Percentiles rank a stretch among this genome's conserved stretches.
Evolutionary conservation across 345 rosid genomes (phyloP).

Genomic region (Pseudoturritis turrita): DNA sequence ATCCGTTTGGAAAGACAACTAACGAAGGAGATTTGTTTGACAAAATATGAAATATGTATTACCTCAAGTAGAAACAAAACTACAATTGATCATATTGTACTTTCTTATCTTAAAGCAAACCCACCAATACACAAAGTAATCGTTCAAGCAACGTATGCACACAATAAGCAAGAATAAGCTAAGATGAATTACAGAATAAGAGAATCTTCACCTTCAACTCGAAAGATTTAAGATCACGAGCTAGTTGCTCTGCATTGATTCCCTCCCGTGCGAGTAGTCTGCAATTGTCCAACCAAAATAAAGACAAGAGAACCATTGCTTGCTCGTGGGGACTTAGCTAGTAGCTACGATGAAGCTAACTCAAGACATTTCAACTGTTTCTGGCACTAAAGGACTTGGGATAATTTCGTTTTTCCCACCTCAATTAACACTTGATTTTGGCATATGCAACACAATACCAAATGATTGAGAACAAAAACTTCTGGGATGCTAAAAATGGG

Average conservation of each 20-base stretch:
- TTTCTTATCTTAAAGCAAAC: background rate
- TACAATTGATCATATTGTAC: background rate
- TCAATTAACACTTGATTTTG: background rate
- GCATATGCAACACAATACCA: background rate
- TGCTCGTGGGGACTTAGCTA: background rate
- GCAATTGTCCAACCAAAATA: constrained; percentile 12
- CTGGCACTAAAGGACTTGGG: background rate
- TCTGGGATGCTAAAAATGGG: background rate
- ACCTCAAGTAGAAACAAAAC: background rate
- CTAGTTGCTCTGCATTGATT: constrained; percentile 94
- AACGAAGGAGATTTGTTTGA: background rate
- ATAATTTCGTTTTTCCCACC: background rate
- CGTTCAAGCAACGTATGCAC: background rate
- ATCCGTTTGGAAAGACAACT: background rate
- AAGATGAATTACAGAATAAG: background rate
- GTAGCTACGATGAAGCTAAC: background rate
- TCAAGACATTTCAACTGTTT: background rate
- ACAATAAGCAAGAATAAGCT: background rate
- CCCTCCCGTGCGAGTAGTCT: constrained; percentile 98
- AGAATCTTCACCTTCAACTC: constrained; percentile 68
- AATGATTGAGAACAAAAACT: background rate
- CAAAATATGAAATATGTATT: background rate
- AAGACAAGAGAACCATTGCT: background rate
- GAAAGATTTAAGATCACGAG: constrained; percentile 91
- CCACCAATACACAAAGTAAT: background rate